phyloP scores from a whole-genome alignment of 371 early-diverging fungal genomes.

The Lichtheimia ornata region DNA sequence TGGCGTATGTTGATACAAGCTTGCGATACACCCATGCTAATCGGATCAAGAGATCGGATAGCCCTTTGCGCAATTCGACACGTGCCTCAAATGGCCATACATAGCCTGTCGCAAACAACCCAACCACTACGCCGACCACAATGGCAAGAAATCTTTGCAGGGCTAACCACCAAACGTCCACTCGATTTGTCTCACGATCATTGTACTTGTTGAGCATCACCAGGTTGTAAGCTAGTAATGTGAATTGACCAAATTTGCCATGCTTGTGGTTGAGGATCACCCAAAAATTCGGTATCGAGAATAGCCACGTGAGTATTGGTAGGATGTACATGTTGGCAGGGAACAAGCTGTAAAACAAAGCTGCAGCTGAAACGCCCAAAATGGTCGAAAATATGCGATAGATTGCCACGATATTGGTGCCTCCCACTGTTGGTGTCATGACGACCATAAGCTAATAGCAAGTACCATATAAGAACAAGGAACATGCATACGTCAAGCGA shows the following conservation, averaged over 20 bases:
- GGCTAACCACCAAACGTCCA: conserved; percentile 62
- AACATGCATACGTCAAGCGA: background rate
- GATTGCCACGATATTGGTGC: conserved; percentile 71
- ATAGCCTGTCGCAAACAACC: conserved; percentile 67
- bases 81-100: conserved; percentile 88
- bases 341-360: conserved; percentile 58
- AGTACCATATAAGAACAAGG: background rate
- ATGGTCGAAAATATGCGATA: conserved; percentile 79
- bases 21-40: conserved; percentile 70
- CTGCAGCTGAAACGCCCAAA: conserved; percentile 66
- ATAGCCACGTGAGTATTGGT: conserved; percentile 63
- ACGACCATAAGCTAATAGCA: conserved; percentile 61
- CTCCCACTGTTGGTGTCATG: conserved; percentile 91
- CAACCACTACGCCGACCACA: conserved; percentile 70
- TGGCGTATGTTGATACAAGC: conserved; percentile 60
- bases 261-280: conserved; percentile 70
- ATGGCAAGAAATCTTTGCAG: conserved; percentile 69
- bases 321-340: conserved; percentile 53
- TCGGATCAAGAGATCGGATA: conserved; percentile 66
- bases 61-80: conserved; percentile 72
- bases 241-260: conserved; percentile 78
- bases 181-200: conserved; percentile 60
- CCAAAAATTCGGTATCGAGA: conserved; percentile 73
- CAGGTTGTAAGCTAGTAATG: conserved; percentile 76
- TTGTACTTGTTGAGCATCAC: conserved; percentile 79